A percentile compares a stretch with the other conserved stretches of the same genome.
Evolutionary conservation across 352 stramenopile species (phyloP).

Genomic region (Globisporangium okanoganense): DNA sequence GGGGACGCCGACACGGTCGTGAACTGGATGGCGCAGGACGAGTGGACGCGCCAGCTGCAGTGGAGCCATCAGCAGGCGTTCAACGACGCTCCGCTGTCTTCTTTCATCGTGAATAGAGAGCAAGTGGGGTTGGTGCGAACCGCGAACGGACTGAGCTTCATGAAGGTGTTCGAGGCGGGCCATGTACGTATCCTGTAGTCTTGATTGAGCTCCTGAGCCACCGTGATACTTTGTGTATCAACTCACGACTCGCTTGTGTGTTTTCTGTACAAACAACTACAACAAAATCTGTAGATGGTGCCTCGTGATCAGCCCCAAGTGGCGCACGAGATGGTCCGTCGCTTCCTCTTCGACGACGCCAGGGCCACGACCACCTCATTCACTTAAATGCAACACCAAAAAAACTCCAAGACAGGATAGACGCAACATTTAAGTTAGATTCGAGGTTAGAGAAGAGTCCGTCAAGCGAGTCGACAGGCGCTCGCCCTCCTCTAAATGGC

Average conservation of each 20-base stretch:
- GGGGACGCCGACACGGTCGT: constrained; percentile 67
- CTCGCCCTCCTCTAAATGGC: constrained; percentile 14
- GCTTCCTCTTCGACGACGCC: constrained; percentile 33
- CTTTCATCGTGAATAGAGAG: constrained; percentile 20
- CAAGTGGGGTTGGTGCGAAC: constrained; percentile 40
- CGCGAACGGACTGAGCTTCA: constrained; percentile 53
- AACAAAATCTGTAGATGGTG: constrained; percentile 53
- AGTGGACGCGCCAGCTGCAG: constrained; percentile 48
- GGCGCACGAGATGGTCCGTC: constrained; percentile 40
- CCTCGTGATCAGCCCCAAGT: constrained; percentile 60
- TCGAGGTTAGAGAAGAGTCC: background rate
- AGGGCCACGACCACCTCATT: constrained; percentile 22
- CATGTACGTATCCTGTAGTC: constrained; percentile 48
- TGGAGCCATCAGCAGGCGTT: constrained; percentile 45
- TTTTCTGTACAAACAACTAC: background rate
- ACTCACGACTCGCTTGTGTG: background rate
- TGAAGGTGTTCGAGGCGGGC: constrained; percentile 56
- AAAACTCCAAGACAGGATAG: background rate
- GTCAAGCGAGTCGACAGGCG: background rate
- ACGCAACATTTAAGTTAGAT: constrained; percentile 17
- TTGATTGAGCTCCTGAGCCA: background rate
- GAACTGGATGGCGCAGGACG: constrained; percentile 66
- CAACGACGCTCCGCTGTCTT: constrained; percentile 8
- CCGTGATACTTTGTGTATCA: too few relatives aligned
- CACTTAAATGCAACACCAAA: constrained; percentile 15